Percentiles rank a stretch among this genome's conserved stretches.
Conservation (phyloP, 1,284 basidiomycete species). For the Sanghuangporus sanghuang region DNA sequence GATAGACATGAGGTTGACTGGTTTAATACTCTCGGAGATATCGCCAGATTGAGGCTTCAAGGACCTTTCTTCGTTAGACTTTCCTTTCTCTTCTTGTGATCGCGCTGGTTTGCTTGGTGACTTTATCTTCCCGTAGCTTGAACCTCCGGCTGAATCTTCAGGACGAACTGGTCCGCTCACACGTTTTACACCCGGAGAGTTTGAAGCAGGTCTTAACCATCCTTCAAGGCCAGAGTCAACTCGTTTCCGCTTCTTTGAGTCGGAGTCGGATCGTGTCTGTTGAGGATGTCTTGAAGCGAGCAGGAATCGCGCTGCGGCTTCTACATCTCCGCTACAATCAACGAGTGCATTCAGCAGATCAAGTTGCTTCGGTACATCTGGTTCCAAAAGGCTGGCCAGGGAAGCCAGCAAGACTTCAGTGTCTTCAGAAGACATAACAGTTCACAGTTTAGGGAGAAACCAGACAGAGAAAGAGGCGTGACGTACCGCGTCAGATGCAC, state of each 20-base stretch:
- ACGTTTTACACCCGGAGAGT: background rate
- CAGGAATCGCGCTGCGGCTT: slow-evolving; percentile 47
- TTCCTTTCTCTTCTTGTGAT: background rate
- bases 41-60: slow-evolving; percentile 13
- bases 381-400: slow-evolving; percentile 53
- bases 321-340: slow-evolving; percentile 53
- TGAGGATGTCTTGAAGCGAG: slow-evolving; percentile 15
- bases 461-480: background rate
- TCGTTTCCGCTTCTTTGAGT: slow-evolving; percentile 36
- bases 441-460: background rate
- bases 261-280: background rate
- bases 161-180: background rate
- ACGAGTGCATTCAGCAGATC: slow-evolving; percentile 59
- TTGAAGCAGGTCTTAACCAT: slow-evolving; percentile 40
- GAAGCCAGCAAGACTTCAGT: slow-evolving; percentile 67
- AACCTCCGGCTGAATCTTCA: background rate
- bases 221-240: slow-evolving; percentile 37
- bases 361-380: slow-evolving; percentile 31
- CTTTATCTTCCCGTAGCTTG: background rate
- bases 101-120: background rate
- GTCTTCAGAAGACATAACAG: slow-evolving; percentile 31
- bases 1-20: slow-evolving; percentile 47
- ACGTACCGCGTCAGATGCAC: background rate
- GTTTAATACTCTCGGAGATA: slow-evolving; percentile 24
- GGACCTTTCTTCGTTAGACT: background rate